A percentile compares a stretch with the other conserved stretches of the same genome.
Conservation (phyloP, 805 yeast genomes). For the Ogataea philodendri region DNA sequence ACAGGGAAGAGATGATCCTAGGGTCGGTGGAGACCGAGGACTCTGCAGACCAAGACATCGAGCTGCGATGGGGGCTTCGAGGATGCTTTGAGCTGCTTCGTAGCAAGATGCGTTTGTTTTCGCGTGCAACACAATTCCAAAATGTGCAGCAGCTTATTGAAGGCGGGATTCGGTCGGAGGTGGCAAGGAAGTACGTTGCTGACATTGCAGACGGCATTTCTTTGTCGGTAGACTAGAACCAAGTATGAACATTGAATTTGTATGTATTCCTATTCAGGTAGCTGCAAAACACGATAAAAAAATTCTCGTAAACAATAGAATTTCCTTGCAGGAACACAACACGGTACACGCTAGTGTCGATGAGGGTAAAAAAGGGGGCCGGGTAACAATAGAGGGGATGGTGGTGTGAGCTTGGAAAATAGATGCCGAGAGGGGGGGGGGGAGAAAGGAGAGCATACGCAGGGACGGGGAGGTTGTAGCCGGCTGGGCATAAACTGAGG, state of each 20-base stretch:
- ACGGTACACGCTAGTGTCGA: slow-evolving; percentile 11
- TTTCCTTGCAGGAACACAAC: slow-evolving; percentile 1
- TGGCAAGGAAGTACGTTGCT: slow-evolving; percentile 10
- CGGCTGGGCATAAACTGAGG: too few species aligned
- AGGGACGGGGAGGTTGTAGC: too few species aligned
- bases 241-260: neutral
- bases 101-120: slow-evolving; percentile 14
- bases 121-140: slow-evolving; percentile 1
- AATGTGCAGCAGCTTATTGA: slow-evolving; percentile 5
- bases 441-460: too few species aligned
- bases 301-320: slow-evolving; percentile 2
- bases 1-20: slow-evolving; percentile 9
- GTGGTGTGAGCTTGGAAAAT: too few species aligned
- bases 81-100: slow-evolving; percentile 15
- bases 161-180: slow-evolving; percentile 7
- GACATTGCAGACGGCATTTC: slow-evolving; percentile 4
- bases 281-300: slow-evolving; percentile 10
- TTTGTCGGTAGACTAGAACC: neutral
- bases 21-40: slow-evolving; percentile 12
- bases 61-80: slow-evolving; percentile 43
- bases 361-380: neutral
- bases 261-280: slow-evolving; percentile 1
- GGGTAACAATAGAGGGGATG: too few species aligned
- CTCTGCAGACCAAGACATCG: slow-evolving; percentile 29
- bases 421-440: too few species aligned